Evolutionary conservation across 2,329 filamentous ascomycete species (phyloP).

Genomic region (Phoma sp.): DNA sequence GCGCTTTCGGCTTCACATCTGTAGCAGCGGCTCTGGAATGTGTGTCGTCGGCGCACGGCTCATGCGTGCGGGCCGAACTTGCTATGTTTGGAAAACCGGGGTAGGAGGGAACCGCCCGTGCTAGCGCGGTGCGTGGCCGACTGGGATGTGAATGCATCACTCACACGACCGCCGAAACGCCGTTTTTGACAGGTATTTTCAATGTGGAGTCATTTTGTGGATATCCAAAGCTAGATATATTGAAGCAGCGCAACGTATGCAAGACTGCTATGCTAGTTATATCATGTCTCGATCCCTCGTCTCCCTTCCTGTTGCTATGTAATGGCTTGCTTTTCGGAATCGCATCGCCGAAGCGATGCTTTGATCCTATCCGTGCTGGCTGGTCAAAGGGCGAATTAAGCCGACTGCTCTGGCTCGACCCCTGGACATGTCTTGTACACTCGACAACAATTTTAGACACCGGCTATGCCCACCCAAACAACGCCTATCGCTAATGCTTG

Average conservation of each 20-base stretch:
- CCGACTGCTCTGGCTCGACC: background rate
- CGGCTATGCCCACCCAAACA: constrained; percentile 30
- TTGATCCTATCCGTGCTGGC: background rate
- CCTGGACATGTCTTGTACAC: background rate
- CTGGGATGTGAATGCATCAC: background rate
- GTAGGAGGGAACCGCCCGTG: background rate
- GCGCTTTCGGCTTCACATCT: too few relatives aligned
- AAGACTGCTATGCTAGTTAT: constrained; percentile 10
- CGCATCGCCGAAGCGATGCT: background rate
- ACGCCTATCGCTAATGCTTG: constrained; percentile 49
- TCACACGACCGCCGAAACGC: background rate
- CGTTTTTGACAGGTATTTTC: background rate
- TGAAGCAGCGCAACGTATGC: constrained; percentile 5
- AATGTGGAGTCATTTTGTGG: background rate
- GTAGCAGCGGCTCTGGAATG: too few relatives aligned
- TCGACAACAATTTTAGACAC: constrained; percentile 19
- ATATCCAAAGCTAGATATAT: constrained; percentile 8
- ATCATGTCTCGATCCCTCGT: background rate
- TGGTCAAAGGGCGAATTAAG: background rate
- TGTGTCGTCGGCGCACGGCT: constrained; percentile 8
- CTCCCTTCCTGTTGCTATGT: background rate
- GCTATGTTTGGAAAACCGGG: constrained; percentile 4
- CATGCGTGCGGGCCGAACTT: constrained; percentile 2
- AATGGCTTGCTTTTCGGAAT: background rate
- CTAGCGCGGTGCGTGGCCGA: background rate